Conservation (phyloP, 345 rosid genomes). For the Citrus unshiu region DNA sequence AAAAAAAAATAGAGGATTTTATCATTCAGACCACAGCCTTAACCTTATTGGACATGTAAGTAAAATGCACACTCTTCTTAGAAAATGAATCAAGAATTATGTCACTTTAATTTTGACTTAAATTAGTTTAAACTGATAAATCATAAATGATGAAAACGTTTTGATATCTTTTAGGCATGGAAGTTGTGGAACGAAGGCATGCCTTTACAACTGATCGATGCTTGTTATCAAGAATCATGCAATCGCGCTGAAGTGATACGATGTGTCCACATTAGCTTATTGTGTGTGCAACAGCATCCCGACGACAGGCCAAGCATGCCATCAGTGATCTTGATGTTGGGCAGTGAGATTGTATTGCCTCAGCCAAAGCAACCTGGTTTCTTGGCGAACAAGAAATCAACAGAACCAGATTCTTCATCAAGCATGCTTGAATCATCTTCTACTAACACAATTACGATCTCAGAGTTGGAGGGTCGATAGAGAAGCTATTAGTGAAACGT, state of each 20-base stretch:
- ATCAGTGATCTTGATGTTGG: constrained; percentile 37
- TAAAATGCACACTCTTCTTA: no score
- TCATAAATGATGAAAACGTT: neutral
- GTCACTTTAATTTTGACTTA: no score
- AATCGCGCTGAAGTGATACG: constrained; percentile 17
- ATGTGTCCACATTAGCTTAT: constrained; percentile 38
- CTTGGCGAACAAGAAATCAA: constrained; percentile 8
- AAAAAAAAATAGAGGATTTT: neutral
- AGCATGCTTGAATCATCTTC: constrained; percentile 18
- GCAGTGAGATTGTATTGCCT: constrained; percentile 32
- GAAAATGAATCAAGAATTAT: no score
- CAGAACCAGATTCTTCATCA: constrained; percentile 21
- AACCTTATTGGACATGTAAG: neutral
- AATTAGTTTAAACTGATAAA: no score
- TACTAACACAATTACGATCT: constrained; percentile 26
- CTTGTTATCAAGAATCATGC: constrained; percentile 7
- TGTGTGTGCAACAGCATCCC: constrained; percentile 37
- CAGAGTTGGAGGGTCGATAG: constrained; percentile 13
- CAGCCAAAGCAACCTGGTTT: constrained; percentile 41
- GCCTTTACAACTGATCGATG: constrained; percentile 34
- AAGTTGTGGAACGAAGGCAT: constrained; percentile 30
- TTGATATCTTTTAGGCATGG: constrained; percentile 32
- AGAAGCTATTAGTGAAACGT: neutral
- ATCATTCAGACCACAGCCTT: neutral
- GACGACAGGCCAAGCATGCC: constrained; percentile 47